These are phyloP conservation scores for Mortierella sp. DNA, from an alignment of 371 early-diverging fungal species.

Conservation along the genomic window DNA sequence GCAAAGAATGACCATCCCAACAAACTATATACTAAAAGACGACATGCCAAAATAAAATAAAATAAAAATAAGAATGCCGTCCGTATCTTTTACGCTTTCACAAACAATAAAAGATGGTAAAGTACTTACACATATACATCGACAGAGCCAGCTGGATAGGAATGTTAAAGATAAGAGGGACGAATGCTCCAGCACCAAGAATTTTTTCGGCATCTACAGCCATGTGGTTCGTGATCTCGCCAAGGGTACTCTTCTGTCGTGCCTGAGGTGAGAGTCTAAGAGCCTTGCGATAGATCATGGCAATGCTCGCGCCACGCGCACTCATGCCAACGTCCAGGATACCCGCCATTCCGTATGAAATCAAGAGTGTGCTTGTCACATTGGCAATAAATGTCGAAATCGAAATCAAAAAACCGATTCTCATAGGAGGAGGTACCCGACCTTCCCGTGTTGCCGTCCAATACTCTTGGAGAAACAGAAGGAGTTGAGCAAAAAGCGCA, in stretches of 20 bases:
- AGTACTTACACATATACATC: not conserved
- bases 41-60: too few relatives aligned
- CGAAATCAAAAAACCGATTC: constrained; percentile 26
- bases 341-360: not conserved
- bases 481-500: constrained; percentile 22
- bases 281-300: constrained; percentile 90
- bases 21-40: constrained; percentile 68
- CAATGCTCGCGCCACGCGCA: constrained; percentile 80
- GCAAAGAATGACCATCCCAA: constrained; percentile 78
- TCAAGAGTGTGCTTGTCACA: constrained; percentile 2
- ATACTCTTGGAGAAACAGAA: constrained; percentile 34
- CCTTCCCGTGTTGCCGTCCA: constrained; percentile 21
- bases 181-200: constrained; percentile 15
- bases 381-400: constrained; percentile 23
- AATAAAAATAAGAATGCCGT: not conserved
- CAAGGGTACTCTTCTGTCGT: constrained; percentile 79
- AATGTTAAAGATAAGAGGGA: constrained; percentile 12
- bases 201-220: constrained; percentile 42
- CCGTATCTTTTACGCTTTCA: not conserved
- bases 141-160: constrained; percentile 24
- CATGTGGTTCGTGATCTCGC: constrained; percentile 90
- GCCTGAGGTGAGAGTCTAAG: constrained; percentile 81
- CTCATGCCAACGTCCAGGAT: constrained; percentile 19
- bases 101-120: not conserved
- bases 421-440: constrained; percentile 6